Evolutionary conservation across 1,139 yeast genomes (phyloP), one percentile per base, ranked within the genome.

Genomic region (Saccharomycopsis crataegensis): DNA sequence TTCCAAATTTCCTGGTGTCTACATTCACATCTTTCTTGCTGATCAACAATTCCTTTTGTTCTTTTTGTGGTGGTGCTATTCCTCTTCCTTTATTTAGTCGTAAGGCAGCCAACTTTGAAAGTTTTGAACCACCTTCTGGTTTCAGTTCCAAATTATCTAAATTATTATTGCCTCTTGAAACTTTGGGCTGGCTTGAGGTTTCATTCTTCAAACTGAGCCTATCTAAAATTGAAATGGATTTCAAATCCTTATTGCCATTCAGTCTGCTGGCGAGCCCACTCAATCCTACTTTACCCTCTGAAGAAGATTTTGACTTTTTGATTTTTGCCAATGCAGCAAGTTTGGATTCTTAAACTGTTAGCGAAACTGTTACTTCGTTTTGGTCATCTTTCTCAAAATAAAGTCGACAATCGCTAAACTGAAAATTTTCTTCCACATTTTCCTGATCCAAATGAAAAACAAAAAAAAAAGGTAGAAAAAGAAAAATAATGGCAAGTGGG

Each of bases 281-380:
- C 11, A 48, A 48, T 8, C 28, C 33, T 6, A 8, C 34, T 5
- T n/a, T 14, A 45, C n/a, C 28, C 28, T 22, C 28, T 4, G 28
- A 22, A 22, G 28, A 22, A 22, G 28, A 22, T 2, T 12, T 42
- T 9, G 32, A 9, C 14, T 33, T 43, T 14, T 33, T 48, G n/a
- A 16, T 41, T 52, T 62, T 61, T 8, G 50, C 58, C 52, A 54
- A 42, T 9, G 50, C 48, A 11, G 52, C 55, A n/a, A 53, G 28
- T 34, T 50, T 50, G n/a, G 53, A 50, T 41, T 45, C 53, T 50
- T 43, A 8, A 41, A 16, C 31, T 42, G 46, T 41, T 48, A 48
- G 46, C 50, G 16, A 40, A 22, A 43, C 34, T 37, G 44, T 22
- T 14, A 32, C 47, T 8, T 8, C 28, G 17, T 22, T 22, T 22